Evolutionary conservation across 495 filamentous ascomycete species (phyloP).

Genomic region (Hypoxylon fuscum): DNA sequence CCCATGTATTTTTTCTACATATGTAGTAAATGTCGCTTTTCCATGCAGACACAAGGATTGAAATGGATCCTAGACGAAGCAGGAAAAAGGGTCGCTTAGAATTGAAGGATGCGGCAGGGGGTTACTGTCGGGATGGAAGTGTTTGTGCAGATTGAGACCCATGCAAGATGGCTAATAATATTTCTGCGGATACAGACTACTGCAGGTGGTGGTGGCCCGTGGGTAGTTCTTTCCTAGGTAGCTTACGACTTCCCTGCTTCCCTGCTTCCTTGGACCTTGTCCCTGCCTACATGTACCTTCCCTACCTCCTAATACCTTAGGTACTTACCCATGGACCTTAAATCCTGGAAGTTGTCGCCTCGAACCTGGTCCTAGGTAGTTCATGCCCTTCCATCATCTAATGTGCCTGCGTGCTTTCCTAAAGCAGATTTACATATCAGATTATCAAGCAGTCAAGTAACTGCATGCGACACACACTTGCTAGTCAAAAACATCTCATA

Average conservation of each 20-base stretch:
- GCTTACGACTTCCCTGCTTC: constrained; percentile 8
- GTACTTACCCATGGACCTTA: constrained; percentile 3
- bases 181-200: constrained; percentile 23
- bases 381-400: not conserved
- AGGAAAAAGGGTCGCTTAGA: constrained; percentile 8
- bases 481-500: no score
- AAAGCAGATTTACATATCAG: no score
- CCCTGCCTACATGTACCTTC: no score
- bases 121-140: constrained; percentile 12
- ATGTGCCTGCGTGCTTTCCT: no score
- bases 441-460: no score
- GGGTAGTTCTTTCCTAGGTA: constrained; percentile 13
- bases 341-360: no score
- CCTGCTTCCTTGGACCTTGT: constrained; percentile 11
- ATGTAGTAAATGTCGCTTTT: constrained; percentile 16
- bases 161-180: constrained; percentile 25
- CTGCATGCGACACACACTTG: no score
- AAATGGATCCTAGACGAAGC: constrained; percentile 14
- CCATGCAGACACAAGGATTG: constrained; percentile 33
- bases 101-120: constrained; percentile 9
- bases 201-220: constrained; percentile 33
- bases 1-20: constrained; percentile 18
- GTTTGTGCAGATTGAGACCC: constrained; percentile 27
- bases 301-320: not conserved
- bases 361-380: no score